Evolutionary conservation across 2,329 filamentous ascomycete genomes (phyloP), one percentile per base, ranked within the genome.

Genomic region (Rhynchosporium graminicola): DNA sequence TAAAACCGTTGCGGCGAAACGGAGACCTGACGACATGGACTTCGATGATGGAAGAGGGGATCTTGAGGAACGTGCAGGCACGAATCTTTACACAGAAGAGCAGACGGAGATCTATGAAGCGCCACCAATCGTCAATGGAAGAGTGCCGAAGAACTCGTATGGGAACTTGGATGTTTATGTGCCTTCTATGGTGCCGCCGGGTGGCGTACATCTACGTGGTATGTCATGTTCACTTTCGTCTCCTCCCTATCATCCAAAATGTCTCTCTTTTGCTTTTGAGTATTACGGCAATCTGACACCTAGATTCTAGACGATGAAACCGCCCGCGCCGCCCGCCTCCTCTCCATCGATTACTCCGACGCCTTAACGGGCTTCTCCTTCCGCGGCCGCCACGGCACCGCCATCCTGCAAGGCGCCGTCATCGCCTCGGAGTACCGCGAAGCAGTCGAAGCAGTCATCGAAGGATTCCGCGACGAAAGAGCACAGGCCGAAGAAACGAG

Each of bases 131-230:
- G 80, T 90, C 3, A 78, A 87, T 57, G 93, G 92, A 0, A 80
- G 81, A 12, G 83, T 98, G 1, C 94, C 95, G 0, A 94, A 91
- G 77, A 99, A 99, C 73, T 87, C 89, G 20, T 99, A 92, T 75
- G 92, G 92, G 10, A 99, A 99, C 72, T 88, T 98, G 63, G 95
- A 98, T 71, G 84, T 96, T 45, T 98, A 94, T 74, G 92, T 97
- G 10, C 88, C 91, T 0, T 91, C 87, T 65, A 98, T 99, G 95
- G 82, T 98, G 0, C 95, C 95, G 0, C 77, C 78, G 46, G 94
- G 95, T 0, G 93, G 91, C 1, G 82, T 86, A 1, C 92, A 98
- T 74, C 79, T 98, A 9, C 82, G 82, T 1, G 77, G 85, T 59
- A 80, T 80, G 65, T 66, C 4, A 2, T 3, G 15, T 5, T 6